phyloP scores from a whole-genome alignment of 2,329 filamentous ascomycete genomes.

The Biscogniauxia marginata region DNA sequence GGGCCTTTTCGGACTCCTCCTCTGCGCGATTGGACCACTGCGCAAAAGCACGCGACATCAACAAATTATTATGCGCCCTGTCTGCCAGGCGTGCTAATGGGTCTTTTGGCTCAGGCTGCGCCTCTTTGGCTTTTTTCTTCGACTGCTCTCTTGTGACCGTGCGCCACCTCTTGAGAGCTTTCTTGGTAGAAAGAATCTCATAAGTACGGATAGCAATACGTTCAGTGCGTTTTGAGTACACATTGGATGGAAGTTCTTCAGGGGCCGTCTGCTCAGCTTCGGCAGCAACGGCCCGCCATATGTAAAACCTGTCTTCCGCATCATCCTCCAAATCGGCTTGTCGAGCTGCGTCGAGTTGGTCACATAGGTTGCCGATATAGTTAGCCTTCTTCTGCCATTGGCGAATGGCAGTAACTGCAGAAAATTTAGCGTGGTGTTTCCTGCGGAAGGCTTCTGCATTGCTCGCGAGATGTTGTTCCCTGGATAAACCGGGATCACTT shows the following conservation, averaged over 20 bases:
- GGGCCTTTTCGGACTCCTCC: conserved; percentile 28
- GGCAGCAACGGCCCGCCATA: conserved; percentile 26
- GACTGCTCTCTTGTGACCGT: conserved; percentile 17
- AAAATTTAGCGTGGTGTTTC: conserved; percentile 26
- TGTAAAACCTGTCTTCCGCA: conserved; percentile 21
- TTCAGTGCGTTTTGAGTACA: conserved; percentile 32
- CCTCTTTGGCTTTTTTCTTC: conserved; percentile 14
- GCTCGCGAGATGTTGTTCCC: conserved; percentile 12
- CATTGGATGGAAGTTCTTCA: conserved; percentile 22
- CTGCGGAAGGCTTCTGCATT: conserved; percentile 27
- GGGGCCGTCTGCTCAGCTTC: conserved; percentile 21
- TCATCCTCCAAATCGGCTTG: conserved; percentile 24
- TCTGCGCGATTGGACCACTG: conserved; percentile 31
- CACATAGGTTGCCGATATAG: conserved; percentile 19
- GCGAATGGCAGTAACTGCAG: conserved; percentile 22
- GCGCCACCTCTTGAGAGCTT: conserved; percentile 26
- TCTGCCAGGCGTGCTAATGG: conserved; percentile 28
- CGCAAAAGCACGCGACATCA: conserved; percentile 30
- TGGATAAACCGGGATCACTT: conserved; percentile 2
- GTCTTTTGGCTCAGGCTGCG: conserved; percentile 6
- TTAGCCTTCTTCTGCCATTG: conserved; percentile 29
- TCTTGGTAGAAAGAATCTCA: conserved; percentile 27
- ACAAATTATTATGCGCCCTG: conserved; percentile 28
- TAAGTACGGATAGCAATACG: conserved; percentile 27
- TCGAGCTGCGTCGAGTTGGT: conserved; percentile 24